phyloP scores from a whole-genome alignment of 148 eudicot genomes.

The Chenopodium suecicum region DNA sequence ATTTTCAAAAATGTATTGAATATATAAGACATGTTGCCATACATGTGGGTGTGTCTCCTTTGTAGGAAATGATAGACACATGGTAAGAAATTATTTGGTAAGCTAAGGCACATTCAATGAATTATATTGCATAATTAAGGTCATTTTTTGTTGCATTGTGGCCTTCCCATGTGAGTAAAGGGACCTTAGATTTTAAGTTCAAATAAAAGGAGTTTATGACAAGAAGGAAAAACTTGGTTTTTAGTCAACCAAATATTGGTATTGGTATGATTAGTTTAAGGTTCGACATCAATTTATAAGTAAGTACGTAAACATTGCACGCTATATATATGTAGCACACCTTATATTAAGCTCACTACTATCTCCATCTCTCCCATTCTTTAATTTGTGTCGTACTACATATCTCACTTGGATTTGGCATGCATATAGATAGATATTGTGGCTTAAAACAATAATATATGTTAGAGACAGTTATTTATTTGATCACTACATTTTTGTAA shows the following conservation, averaged over 20 bases:
- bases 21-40: not conserved
- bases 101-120: not conserved
- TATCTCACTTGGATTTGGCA: too few species aligned
- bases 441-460: too few species aligned
- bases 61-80: conserved; percentile 22
- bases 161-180: conserved; percentile 27
- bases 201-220: not conserved
- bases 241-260: conserved; percentile 10
- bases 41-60: conserved; percentile 25
- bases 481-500: too few species aligned
- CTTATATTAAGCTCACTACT: not conserved
- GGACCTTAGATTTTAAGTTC: conserved; percentile 26
- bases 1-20: not conserved
- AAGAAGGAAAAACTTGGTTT: conserved; percentile 5
- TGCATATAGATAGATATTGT: too few species aligned
- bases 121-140: not conserved
- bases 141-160: conserved; percentile 21
- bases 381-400: too few species aligned
- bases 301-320: conserved; percentile 19
- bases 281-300: conserved; percentile 19
- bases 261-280: conserved; percentile 13
- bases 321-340: not conserved
- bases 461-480: too few species aligned
- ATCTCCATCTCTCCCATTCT: not conserved
- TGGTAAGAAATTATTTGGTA: not conserved